Conservation (phyloP, 2,329 filamentous ascomycete genomes). For the Metarhizium anisopliae region DNA sequence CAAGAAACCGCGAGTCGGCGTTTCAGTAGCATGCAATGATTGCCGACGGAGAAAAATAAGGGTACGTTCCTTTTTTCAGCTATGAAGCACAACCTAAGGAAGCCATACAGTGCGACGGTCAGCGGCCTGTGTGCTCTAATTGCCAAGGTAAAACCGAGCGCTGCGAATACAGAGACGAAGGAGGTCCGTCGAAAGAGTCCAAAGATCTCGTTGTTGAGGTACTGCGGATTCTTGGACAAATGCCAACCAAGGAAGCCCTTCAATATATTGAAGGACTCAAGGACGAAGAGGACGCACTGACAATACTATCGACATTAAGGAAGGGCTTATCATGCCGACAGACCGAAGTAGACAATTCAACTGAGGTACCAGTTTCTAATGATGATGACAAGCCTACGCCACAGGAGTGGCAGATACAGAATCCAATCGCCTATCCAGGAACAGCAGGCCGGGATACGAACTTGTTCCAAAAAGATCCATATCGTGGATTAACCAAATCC, state of each 20-base stretch:
- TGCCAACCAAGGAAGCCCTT: slow-evolving; percentile 11
- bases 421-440: slow-evolving; percentile 14
- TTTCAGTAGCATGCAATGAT: too few relatives aligned
- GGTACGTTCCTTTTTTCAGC: too few relatives aligned
- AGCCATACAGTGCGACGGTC: too few relatives aligned
- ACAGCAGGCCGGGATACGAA: background rate
- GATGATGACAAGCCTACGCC: slow-evolving; percentile 3
- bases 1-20: too few relatives aligned
- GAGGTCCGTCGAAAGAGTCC: too few relatives aligned
- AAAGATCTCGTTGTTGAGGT: slow-evolving; percentile 13
- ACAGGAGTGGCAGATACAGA: slow-evolving; percentile 16
- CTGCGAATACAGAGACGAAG: too few relatives aligned
- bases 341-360: background rate
- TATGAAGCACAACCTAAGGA: too few relatives aligned
- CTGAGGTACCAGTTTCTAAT: background rate
- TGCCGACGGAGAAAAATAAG: too few relatives aligned
- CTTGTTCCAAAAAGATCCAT: background rate
- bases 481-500: background rate
- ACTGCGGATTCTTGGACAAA: slow-evolving; percentile 14
- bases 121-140: too few relatives aligned
- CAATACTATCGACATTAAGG: slow-evolving; percentile 13
- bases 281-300: slow-evolving; percentile 12
- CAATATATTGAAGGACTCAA: slow-evolving; percentile 12
- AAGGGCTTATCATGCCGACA: background rate
- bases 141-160: too few relatives aligned